Conservation (phyloP, 2,329 filamentous ascomycete species). For the Phialophora verrucosa region DNA sequence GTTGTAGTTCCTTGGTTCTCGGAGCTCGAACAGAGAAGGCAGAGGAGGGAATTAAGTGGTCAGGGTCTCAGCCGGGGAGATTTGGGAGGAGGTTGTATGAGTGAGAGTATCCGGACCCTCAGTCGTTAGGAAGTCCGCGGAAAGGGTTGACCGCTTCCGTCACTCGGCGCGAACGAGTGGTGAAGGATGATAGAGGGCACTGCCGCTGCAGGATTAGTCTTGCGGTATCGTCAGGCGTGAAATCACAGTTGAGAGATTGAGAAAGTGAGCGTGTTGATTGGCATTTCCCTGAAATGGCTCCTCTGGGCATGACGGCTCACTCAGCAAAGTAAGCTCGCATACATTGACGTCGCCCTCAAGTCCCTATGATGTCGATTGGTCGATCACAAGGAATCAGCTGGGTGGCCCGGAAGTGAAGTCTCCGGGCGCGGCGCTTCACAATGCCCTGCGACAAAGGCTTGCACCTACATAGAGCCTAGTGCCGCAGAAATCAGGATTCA, state of each 20-base stretch:
- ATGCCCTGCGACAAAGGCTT: background rate
- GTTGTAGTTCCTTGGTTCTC: background rate
- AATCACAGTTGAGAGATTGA: conserved; percentile 12
- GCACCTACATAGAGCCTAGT: background rate
- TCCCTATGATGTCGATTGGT: conserved; percentile 7
- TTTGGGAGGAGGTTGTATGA: background rate
- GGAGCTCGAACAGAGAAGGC: background rate
- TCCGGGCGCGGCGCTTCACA: conserved; percentile 7
- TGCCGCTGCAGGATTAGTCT: conserved; percentile 13
- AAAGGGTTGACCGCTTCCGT: conserved; percentile 17
- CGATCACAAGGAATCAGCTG: conserved; percentile 2
- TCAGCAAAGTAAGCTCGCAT: conserved; percentile 22
- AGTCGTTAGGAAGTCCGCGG: conserved; percentile 13
- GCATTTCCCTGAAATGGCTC: conserved; percentile 13
- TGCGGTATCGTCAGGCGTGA: background rate
- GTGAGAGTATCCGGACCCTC: conserved; percentile 1
- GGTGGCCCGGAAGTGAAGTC: conserved; percentile 14
- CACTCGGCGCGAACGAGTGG: conserved; percentile 9
- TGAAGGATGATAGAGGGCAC: conserved; percentile 13
- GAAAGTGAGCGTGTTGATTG: conserved; percentile 13
- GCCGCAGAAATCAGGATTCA: background rate
- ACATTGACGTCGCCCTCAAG: conserved; percentile 15
- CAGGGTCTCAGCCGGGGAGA: background rate
- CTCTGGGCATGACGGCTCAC: conserved; percentile 14
- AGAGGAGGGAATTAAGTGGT: background rate